Evolutionary conservation across 2,329 filamentous ascomycete genomes (phyloP).

Genomic region (Penicillium sp.): DNA sequence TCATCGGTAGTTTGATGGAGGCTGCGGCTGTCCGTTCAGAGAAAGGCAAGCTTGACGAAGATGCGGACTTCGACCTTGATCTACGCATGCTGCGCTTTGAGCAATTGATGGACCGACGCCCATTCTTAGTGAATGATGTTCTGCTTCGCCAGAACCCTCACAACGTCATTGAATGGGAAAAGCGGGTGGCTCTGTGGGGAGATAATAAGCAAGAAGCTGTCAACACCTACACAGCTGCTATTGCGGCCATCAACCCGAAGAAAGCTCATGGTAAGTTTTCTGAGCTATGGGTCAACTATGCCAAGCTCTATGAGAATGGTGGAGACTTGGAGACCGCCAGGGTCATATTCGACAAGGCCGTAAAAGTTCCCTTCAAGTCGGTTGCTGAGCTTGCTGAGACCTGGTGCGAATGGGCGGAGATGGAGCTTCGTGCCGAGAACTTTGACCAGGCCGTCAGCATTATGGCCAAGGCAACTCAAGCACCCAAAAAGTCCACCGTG

Average conservation of each 20-base stretch:
- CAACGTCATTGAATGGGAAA: conserved; percentile 95
- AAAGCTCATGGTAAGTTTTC: conserved; percentile 92
- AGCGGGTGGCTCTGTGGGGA: conserved; percentile 91
- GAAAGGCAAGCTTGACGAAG: conserved; percentile 72
- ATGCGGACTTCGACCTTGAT: conserved; percentile 90
- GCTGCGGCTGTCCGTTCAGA: conserved; percentile 76
- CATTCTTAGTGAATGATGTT: conserved; percentile 95
- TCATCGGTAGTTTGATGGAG: conserved; percentile 90
- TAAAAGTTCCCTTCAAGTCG: conserved; percentile 96
- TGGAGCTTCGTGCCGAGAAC: conserved; percentile 94
- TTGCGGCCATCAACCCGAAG: conserved; percentile 88
- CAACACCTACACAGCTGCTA: conserved; percentile 91
- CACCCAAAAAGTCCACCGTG: conserved; percentile 96
- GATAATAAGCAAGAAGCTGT: conserved; percentile 89
- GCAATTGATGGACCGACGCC: conserved; percentile 93
- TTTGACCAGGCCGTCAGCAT: conserved; percentile 92
- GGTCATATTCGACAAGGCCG: conserved; percentile 94
- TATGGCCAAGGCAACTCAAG: conserved; percentile 95
- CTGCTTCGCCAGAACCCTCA: conserved; percentile 92
- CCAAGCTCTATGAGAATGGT: conserved; percentile 90
- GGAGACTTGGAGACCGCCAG: conserved; percentile 81
- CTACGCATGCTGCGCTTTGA: conserved; percentile 98
- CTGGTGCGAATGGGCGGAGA: conserved; percentile 99
- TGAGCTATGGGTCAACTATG: conserved; percentile 93
- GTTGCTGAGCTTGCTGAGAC: conserved; percentile 96